Base-by-base conservation (phyloP, 2,329 filamentous ascomycete genomes). In the Nannizziopsis arthrosporioides region DNA sequence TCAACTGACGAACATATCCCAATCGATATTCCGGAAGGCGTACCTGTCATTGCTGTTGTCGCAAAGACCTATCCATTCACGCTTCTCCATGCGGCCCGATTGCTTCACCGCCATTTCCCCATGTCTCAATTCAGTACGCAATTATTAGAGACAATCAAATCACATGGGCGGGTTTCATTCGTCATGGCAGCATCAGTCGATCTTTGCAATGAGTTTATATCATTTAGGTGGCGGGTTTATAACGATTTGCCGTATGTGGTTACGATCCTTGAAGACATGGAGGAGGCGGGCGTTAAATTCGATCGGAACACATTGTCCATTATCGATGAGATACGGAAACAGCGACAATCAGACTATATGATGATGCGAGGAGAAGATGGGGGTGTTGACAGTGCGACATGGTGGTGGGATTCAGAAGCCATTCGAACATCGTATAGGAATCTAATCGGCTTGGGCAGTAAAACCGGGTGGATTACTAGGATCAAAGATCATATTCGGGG, bases 151-250 rank as follows among this genome's bases (percentile, higher is more conserved):
- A 62, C 58, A 0, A 65, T 72, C 51, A 65, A 64, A 47, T 56
- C 60, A 1, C 62, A 68, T 4, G 69, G 70, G 8, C 61, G 64
- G 2, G 57, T 62, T 11, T 68, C 66, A n/a, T 61, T 66, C 17
- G 57, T 71, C n/a, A 61, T 72, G 3, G 69, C 67, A 10, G 61
- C 64, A 11, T 68, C 64, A 6, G 61, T 61, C 1, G 59, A 58
- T 1, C 62, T 73, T 17, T 72, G 67, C 56, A 70, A 71, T 51
- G 68, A 70, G 37, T 55, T 71, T 51, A 62, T 73, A 27, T 58
- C 60, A 35, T 65, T 68, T 50, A 59, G 64, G 49, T 72, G 70
- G 69, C 56, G 59, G 35, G 62, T 63, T 4, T 66, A 65, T 44
- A 63, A 62, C 5, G 65, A 71, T 39, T 55, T 73, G 1, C 60